Evolutionary conservation across 2,329 filamentous ascomycete species (phyloP).

Genomic region (Sarocladium kiliense): DNA sequence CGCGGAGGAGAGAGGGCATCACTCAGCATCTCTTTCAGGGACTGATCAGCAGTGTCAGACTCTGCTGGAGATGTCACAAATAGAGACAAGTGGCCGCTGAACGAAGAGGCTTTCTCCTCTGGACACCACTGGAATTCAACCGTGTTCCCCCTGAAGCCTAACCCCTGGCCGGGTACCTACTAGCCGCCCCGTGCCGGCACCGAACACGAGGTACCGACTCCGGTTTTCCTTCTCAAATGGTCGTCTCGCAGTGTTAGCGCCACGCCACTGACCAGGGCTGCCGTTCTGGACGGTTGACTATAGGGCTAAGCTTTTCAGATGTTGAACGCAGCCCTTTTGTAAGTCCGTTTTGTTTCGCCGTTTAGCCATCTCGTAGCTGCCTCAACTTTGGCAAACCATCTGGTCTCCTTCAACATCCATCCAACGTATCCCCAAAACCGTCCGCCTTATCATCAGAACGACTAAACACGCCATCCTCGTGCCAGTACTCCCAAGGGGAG

Average conservation of each 20-base stretch:
- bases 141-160: neutral
- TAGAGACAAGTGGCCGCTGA: neutral
- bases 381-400: neutral
- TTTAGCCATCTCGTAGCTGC: neutral
- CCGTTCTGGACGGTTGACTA: neutral
- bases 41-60: conserved; percentile 5
- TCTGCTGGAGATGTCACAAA: neutral
- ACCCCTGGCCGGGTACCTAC: conserved; percentile 1
- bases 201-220: conserved; percentile 6
- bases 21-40: conserved; percentile 1
- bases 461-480: too few species aligned
- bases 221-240: neutral
- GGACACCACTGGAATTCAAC: conserved; percentile 1
- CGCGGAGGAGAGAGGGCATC: neutral
- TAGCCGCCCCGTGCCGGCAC: neutral
- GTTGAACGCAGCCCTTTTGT: neutral
- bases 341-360: neutral
- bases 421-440: neutral
- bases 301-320: neutral
- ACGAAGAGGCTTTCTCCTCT: neutral
- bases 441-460: too few species aligned
- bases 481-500: neutral
- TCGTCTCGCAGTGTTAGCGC: neutral
- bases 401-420: neutral
- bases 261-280: neutral